Evolutionary conservation across 2,329 filamentous ascomycete genomes (phyloP).

Genomic region (Xylaria sp.): DNA sequence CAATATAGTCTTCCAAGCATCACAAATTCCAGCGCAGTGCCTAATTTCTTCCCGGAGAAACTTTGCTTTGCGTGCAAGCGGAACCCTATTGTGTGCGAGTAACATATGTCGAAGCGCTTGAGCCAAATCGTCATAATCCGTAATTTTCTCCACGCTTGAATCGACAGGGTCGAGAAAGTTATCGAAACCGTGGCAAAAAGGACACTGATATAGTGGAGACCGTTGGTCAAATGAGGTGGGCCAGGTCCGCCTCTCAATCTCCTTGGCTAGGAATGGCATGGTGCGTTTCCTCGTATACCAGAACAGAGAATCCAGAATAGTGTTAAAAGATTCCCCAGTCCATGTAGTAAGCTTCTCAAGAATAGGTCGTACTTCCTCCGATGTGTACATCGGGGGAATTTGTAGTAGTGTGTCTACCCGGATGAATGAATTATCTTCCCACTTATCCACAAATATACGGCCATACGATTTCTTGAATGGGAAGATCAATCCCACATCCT

Average conservation of each 20-base stretch:
- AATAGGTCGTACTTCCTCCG: constrained; percentile 4
- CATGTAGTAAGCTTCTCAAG: constrained; percentile 18
- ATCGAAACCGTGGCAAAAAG: constrained; percentile 29
- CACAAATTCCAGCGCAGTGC: constrained; percentile 1
- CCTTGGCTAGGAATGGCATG: background rate
- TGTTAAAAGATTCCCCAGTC: constrained; percentile 14
- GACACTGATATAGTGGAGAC: constrained; percentile 27
- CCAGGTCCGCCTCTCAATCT: background rate
- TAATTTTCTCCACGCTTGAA: background rate
- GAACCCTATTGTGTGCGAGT: constrained; percentile 1
- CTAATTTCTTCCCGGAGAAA: constrained; percentile 25
- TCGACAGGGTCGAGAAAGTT: background rate
- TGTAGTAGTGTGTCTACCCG: constrained; percentile 10
- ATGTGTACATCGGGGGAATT: constrained; percentile 22
- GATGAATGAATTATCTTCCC: constrained; percentile 8
- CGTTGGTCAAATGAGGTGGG: background rate
- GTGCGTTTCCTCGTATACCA: constrained; percentile 30
- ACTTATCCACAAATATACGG: constrained; percentile 16
- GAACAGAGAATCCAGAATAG: constrained; percentile 18
- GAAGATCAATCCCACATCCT: constrained; percentile 13
- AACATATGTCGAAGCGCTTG: constrained; percentile 23
- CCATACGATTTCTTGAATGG: constrained; percentile 27
- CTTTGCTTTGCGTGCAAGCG: constrained; percentile 7
- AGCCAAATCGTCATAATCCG: constrained; percentile 9
- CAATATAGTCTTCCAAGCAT: constrained; percentile 22